Conservation (phyloP, 176 grass and related monocot genomes). For the Oryza officinalis region DNA sequence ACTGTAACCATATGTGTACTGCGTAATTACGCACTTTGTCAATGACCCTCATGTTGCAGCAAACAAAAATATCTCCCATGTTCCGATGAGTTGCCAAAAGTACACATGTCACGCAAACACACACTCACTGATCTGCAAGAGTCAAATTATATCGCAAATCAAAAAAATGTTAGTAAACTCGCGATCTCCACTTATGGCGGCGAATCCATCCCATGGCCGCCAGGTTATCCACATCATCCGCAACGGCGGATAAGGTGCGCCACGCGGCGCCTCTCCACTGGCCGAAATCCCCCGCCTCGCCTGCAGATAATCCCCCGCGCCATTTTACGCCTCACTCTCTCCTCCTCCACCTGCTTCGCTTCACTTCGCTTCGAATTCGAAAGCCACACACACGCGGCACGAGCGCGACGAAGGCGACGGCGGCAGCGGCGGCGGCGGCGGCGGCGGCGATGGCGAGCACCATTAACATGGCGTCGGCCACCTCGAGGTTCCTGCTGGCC, state of each 20-base stretch:
- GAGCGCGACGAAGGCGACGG: neutral
- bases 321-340: neutral
- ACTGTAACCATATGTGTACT: too few species aligned
- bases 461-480: constrained; percentile 68
- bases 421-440: neutral
- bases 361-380: neutral
- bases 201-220: constrained; percentile 40
- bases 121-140: too few species aligned
- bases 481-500: constrained; percentile 71
- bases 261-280: constrained; percentile 55
- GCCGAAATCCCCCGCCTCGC: constrained; percentile 33
- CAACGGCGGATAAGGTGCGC: constrained; percentile 57
- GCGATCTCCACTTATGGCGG: neutral
- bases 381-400: constrained; percentile 25
- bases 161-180: neutral
- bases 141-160: too few species aligned
- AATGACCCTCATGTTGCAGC: too few species aligned
- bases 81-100: too few species aligned
- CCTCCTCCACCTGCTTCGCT: neutral
- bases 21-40: too few species aligned
- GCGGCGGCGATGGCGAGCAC: constrained; percentile 75
- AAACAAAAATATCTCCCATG: too few species aligned
- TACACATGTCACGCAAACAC: too few species aligned
- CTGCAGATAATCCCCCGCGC: constrained; percentile 58
- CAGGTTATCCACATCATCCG: constrained; percentile 74